phyloP scores from a whole-genome alignment of 106 monocot species.

The Phalaenopsis equestris region DNA sequence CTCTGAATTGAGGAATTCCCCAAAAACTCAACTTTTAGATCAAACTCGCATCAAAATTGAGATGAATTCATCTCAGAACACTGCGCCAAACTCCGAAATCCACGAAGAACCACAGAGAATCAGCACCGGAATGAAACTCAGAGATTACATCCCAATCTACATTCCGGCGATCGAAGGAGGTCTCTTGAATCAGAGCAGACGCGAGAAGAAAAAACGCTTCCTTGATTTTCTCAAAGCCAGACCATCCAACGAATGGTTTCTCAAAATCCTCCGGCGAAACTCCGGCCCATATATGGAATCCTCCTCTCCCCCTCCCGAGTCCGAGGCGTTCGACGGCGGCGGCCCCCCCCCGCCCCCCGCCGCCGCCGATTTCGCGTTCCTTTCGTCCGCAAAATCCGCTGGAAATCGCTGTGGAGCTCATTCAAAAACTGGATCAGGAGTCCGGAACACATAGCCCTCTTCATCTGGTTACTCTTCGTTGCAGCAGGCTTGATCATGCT shows the following conservation, averaged over 20 bases:
- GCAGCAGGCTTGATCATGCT: slow-evolving; percentile 13
- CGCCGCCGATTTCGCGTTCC: slow-evolving; percentile 14
- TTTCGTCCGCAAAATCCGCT: slow-evolving; percentile 18
- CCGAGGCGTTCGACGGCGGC: not conserved
- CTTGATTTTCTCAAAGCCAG: slow-evolving; percentile 25
- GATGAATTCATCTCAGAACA: not conserved
- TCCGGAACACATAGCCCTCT: slow-evolving; percentile 9
- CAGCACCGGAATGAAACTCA: slow-evolving; percentile 7
- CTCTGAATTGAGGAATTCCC: too few relatives aligned
- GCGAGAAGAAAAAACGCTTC: slow-evolving; percentile 9
- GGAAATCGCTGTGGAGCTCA: not conserved
- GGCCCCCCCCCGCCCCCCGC: not conserved
- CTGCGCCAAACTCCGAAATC: not conserved
- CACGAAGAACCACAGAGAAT: not conserved
- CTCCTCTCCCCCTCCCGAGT: not conserved
- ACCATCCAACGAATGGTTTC: slow-evolving; percentile 25
- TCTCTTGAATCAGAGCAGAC: slow-evolving; percentile 2
- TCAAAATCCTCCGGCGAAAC: slow-evolving; percentile 9
- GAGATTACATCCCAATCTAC: slow-evolving; percentile 17
- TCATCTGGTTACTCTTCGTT: slow-evolving; percentile 16
- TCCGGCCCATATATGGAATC: not conserved
- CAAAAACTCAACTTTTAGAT: not conserved
- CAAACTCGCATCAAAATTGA: not conserved
- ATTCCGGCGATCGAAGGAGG: slow-evolving; percentile 13
- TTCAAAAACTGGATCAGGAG: slow-evolving; percentile 12